A percentile compares a stretch with the other conserved stretches of the same genome.
These are phyloP conservation scores for Bipolaris cookei DNA, from an alignment of 2,329 filamentous ascomycete species.

Conservation along the genomic window DNA sequence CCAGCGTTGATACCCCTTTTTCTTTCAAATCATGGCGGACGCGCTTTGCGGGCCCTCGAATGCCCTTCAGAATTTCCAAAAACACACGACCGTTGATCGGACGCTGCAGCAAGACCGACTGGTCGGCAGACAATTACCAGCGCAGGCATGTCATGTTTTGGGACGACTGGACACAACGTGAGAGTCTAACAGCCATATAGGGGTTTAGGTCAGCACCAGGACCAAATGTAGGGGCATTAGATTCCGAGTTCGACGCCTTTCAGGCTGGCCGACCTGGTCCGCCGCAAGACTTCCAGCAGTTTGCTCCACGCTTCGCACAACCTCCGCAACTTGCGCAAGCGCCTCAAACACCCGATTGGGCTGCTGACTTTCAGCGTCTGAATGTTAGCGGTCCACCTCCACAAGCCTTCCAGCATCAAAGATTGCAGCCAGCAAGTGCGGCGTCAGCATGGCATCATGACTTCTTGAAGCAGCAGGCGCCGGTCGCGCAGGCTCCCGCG, in stretches of 20 bases:
- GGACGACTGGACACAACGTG: neutral
- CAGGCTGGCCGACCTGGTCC: conserved; percentile 58
- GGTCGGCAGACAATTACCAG: conserved; percentile 59
- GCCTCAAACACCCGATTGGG: conserved; percentile 53
- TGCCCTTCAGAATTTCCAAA: conserved; percentile 74
- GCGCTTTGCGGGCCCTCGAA: conserved; percentile 77
- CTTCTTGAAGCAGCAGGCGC: conserved; percentile 57
- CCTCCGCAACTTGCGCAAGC: conserved; percentile 45
- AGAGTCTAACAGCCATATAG: conserved; percentile 49
- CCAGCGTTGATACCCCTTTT: conserved; percentile 32
- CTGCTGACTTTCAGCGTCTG: conserved; percentile 57
- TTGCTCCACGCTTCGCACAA: conserved; percentile 46
- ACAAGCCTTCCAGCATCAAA: conserved; percentile 57
- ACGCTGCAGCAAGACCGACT: conserved; percentile 76
- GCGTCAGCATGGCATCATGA: conserved; percentile 65
- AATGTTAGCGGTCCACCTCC: conserved; percentile 50
- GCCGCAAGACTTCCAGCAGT: conserved; percentile 49
- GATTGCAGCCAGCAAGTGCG: conserved; percentile 41
- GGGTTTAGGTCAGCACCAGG: conserved; percentile 66
- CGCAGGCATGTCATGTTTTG: conserved; percentile 57
- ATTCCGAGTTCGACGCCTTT: conserved; percentile 74
- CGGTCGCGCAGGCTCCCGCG: conserved; percentile 38
- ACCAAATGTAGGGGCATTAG: conserved; percentile 61
- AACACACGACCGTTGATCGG: conserved; percentile 71
- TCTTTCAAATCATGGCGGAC: conserved; percentile 62